Evolutionary conservation across 345 rosid genomes (phyloP), one percentile per base, ranked within the genome.

Genomic region (Pistacia vera): DNA sequence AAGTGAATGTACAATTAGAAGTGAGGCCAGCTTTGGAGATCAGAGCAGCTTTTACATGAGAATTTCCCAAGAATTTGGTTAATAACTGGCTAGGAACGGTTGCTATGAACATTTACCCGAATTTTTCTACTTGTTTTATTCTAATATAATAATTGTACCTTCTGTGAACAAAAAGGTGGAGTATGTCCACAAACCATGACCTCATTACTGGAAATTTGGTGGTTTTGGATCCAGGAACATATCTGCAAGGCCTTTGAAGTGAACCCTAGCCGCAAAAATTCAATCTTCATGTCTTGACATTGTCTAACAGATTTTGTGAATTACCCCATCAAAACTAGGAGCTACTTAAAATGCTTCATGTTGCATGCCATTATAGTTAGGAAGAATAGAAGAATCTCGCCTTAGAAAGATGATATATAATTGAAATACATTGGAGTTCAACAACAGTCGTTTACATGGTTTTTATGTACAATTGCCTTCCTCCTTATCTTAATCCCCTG

Each of bases 381-480:
- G 30, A 63, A 22, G 6, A 11, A n/a, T 20, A 8, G 12, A 57
- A 58, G 56, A 22, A 18, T 65, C 57, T 66, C 60, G 65, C 41
- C 59, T 59, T 67, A 61, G 70, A 55, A 51, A 62, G 33, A 61
- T 16, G 4, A 63, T 2, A 67, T 59, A 38, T 60, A 59, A 62
- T n/a, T 33, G 55, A 68, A 64, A 70, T 54, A 7, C 68, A 64
- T 62, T 74, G 61, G 46, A 66, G 48, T 73, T 73, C 49, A 65
- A 52, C 49, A 60, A 62, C 59, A 59, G 74, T 76, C 52, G 10
- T 65, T 65, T 81, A 17, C 66, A 59, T 55, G 65, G 69, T 44
- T 73, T 58, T 62, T 72, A 73, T 85, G 63, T 87, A 81, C 88
- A 75, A 12, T 84, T 78, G 71, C 71, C 65, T 28, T 17, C 51